phyloP scores from a whole-genome alignment of 768 basidiomycete genomes.

The Gelatoporia subvermispora region DNA sequence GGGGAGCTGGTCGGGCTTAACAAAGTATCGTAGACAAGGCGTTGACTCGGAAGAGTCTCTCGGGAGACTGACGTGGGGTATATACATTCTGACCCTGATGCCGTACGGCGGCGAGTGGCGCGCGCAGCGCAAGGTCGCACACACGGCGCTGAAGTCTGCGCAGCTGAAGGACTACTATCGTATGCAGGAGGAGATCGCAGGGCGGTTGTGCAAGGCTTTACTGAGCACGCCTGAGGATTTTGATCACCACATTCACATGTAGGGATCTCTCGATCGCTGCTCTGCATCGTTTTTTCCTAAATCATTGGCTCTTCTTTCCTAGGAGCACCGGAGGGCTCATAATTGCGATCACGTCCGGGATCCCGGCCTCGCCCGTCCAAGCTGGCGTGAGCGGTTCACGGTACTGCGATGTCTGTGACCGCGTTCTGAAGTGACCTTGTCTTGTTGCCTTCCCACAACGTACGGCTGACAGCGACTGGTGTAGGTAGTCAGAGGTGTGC shows the following conservation, averaged over 20 bases:
- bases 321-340: no score
- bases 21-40: conserved; percentile 9
- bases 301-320: neutral
- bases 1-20: conserved; percentile 30
- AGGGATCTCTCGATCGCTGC: neutral
- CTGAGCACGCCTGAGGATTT: conserved; percentile 5
- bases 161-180: conserved; percentile 29
- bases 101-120: conserved; percentile 20
- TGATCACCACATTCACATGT: conserved; percentile 8
- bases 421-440: no score
- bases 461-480: no score
- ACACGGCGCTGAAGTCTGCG: conserved; percentile 23
- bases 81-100: conserved; percentile 20
- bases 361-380: no score
- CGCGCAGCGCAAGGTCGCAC: conserved; percentile 25
- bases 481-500: no score
- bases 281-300: no score
- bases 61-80: neutral
- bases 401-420: no score
- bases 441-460: no score
- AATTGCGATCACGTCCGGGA: no score
- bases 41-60: neutral
- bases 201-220: conserved; percentile 9
- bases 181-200: conserved; percentile 25
- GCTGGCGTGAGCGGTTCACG: no score